Base-by-base conservation (phyloP, 2,329 filamentous ascomycete species). In the Exserohilum rostratum region DNA sequence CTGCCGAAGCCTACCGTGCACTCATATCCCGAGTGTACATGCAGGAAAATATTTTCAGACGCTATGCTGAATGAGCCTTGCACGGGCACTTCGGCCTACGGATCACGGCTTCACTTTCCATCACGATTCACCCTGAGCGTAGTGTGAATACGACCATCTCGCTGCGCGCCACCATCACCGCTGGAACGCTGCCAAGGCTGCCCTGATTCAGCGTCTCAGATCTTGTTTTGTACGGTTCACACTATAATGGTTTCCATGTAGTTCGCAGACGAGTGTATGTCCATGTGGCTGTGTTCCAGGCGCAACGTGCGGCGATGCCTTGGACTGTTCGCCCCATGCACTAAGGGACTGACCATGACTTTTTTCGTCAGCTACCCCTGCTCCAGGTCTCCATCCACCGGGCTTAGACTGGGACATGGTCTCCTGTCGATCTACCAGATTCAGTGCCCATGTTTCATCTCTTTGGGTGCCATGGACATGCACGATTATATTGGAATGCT, bases 11-110 rank as follows among this genome's bases (percentile, higher is more conserved):
- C 11, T 12, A n/a, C 31, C 30, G 34, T 17, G 15, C 34, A 6
- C n/a, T 22, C 17, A 40, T 33, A 27, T 25, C 25, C 51, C 46
- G 27, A 45, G 33, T 18, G 27, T 4, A 18, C 33, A 35, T 51
- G 42, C 18, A 46, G 33, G 35, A 42, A 44, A 51, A 44, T 46
- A 30, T 51, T 27, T 42, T 46, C 47, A 20, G 48, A 12, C 34
- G 40, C 42, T 46, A 47, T 34, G 51, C 34, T 45, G 22, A 20
- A 39, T 33, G 47, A 35, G 17, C 30, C 18, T 40, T 34, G 33
- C 47, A 42, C 22, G 35, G 30, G 9, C 37, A 30, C 17, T 40
- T 17, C 18, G 35, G 25, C 35, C 35, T 38, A 33, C 30, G 30
- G 40, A 51, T 45, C 40, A 15, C 15, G 30, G 35, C 42, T 15